phyloP scores from a whole-genome alignment of 1,139 yeast genomes.

The Candida sanyaensis region DNA sequence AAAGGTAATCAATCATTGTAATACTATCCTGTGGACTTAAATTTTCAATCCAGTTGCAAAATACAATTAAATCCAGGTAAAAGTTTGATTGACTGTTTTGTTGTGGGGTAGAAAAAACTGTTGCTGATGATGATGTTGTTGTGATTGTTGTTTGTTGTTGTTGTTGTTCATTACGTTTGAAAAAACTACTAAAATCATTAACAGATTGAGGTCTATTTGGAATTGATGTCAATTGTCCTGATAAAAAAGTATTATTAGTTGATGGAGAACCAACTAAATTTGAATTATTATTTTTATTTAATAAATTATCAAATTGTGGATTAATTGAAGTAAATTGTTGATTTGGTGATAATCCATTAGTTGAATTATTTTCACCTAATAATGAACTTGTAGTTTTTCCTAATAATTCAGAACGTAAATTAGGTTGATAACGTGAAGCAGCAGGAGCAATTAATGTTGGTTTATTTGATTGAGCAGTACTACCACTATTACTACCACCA shows the following conservation, averaged over 20 bases:
- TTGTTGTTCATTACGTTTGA: constrained; percentile 19
- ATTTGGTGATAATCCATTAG: constrained; percentile 22
- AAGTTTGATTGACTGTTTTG: constrained; percentile 21
- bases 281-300: constrained; percentile 11
- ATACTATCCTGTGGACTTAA: constrained; percentile 58
- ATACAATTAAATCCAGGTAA: constrained; percentile 49
- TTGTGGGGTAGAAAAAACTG: background rate
- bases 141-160: too few species aligned
- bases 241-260: constrained; percentile 15
- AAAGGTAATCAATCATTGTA: constrained; percentile 60
- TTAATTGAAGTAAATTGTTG: constrained; percentile 14
- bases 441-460: constrained; percentile 15
- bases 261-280: constrained; percentile 7
- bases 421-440: constrained; percentile 12
- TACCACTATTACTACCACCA: background rate
- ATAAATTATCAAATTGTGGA: constrained; percentile 11
- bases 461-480: constrained; percentile 2
- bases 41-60: constrained; percentile 61
- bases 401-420: constrained; percentile 9
- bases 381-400: constrained; percentile 15
- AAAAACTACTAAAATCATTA: constrained; percentile 39
- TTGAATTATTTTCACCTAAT: constrained; percentile 18
- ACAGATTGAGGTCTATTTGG: constrained; percentile 49
- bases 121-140: constrained; percentile 15
- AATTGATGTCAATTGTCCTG: constrained; percentile 24